Evolutionary conservation across 306 rosid species (phyloP).

Genomic region (Quercus rubra): DNA sequence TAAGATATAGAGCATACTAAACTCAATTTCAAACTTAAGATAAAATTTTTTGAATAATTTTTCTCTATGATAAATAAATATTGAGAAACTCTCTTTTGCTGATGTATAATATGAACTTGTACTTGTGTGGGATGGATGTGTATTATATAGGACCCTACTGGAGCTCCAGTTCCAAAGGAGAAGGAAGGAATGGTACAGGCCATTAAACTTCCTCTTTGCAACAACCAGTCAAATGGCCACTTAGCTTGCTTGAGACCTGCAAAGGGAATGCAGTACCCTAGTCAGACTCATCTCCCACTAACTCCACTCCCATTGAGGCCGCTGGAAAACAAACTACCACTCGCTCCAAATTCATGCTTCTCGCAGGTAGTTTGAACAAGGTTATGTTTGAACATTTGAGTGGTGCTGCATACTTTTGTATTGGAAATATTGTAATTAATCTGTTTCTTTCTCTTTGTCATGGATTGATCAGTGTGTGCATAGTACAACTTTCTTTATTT

Average conservation of each 20-base stretch:
- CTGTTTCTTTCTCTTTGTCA: not conserved
- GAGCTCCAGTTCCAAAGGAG: not conserved
- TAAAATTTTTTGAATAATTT: not conserved
- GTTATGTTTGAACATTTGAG: not conserved
- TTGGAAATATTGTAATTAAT: not conserved
- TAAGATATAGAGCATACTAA: not conserved
- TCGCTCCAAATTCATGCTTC: conserved; percentile 28
- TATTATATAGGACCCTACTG: not conserved
- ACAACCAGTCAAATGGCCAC: not conserved
- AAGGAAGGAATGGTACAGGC: conserved; percentile 7
- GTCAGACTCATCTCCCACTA: not conserved
- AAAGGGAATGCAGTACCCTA: conserved; percentile 24
- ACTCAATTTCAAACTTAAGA: not conserved
- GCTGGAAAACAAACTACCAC: conserved; percentile 32
- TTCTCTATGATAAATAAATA: not conserved
- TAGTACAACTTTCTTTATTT: not conserved
- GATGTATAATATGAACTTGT: not conserved
- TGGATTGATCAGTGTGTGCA: not conserved
- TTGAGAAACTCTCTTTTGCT: not conserved
- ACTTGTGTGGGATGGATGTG: not conserved
- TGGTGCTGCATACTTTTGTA: not conserved
- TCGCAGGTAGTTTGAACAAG: conserved; percentile 14
- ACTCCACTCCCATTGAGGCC: conserved; percentile 30
- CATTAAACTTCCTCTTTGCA: conserved; percentile 5
- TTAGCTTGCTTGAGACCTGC: not conserved